These are phyloP conservation scores for Atkinsonella texensis DNA, from an alignment of 2,329 filamentous ascomycete genomes.

Conservation along the genomic window DNA sequence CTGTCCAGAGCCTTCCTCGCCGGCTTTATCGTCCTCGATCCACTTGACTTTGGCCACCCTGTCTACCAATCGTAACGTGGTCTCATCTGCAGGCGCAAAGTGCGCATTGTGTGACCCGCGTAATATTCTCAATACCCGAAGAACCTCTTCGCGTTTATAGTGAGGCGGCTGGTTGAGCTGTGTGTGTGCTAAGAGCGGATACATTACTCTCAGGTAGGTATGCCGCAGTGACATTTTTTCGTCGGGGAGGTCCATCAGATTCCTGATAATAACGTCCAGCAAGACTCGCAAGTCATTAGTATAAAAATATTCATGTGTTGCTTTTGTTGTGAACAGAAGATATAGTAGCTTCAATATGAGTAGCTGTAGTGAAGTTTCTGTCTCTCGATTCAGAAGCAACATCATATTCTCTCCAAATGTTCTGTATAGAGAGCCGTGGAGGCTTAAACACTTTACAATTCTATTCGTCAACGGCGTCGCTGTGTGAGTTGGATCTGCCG, in stretches of 20 bases:
- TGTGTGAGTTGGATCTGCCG: conserved; percentile 23
- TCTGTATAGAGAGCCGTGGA: conserved; percentile 69
- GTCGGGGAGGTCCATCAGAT: conserved; percentile 87
- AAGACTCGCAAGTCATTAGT: conserved; percentile 93
- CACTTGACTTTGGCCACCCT: conserved; percentile 65
- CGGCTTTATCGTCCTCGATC: conserved; percentile 36
- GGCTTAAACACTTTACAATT: conserved; percentile 80
- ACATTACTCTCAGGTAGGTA: conserved; percentile 87
- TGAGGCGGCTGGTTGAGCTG: conserved; percentile 77
- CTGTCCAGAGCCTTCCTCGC: conserved; percentile 22
- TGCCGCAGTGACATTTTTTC: conserved; percentile 69
- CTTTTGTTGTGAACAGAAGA: conserved; percentile 81
- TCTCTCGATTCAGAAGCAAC: conserved; percentile 84
- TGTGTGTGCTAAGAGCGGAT: conserved; percentile 81
- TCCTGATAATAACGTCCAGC: conserved; percentile 90
- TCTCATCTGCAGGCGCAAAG: conserved; percentile 72
- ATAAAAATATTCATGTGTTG: conserved; percentile 97
- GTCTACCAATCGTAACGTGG: conserved; percentile 63
- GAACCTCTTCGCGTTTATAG: conserved; percentile 82
- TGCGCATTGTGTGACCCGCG: conserved; percentile 52
- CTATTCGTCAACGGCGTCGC: conserved; percentile 65
- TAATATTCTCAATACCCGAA: conserved; percentile 63
- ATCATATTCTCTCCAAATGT: conserved; percentile 98
- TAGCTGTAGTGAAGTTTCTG: conserved; percentile 84
- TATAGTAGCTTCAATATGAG: conserved; percentile 95